phyloP scores from a whole-genome alignment of 2,329 filamentous ascomycete species.

The Cordyceps fumosorosea region DNA sequence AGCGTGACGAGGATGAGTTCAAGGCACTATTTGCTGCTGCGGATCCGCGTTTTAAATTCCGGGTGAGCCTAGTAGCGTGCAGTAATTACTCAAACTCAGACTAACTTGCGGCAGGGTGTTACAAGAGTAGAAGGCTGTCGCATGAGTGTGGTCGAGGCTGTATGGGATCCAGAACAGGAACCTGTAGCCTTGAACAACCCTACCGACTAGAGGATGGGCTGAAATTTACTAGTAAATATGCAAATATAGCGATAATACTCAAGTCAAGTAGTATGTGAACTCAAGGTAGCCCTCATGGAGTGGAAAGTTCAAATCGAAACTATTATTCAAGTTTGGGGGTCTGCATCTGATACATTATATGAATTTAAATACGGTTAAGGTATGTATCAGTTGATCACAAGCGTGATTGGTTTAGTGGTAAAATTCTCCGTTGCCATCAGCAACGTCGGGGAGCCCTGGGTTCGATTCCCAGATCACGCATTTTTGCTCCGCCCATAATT shows the following conservation, averaged over 20 bases:
- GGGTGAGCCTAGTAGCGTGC: constrained; percentile 22
- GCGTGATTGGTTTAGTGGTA: constrained; percentile 31
- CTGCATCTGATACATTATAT: too few species aligned
- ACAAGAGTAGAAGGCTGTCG: constrained; percentile 34
- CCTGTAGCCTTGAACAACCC: background rate
- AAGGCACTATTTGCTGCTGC: constrained; percentile 36
- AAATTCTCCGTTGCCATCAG: constrained; percentile 30
- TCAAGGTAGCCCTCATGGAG: too few species aligned
- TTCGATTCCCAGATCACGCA: constrained; percentile 30
- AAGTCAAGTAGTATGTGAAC: too few species aligned
- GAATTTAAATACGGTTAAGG: too few species aligned
- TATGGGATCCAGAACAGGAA: constrained; percentile 32
- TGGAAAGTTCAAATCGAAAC: too few species aligned
- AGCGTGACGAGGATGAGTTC: constrained; percentile 42
- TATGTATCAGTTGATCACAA: constrained; percentile 12
- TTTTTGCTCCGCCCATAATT: background rate
- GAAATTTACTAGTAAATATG: background rate
- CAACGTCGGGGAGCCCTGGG: constrained; percentile 28
- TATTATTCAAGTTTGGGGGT: too few species aligned
- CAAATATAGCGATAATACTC: background rate
- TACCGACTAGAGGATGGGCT: background rate
- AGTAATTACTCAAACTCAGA: constrained; percentile 13
- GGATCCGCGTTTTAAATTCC: constrained; percentile 37
- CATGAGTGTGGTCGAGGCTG: constrained; percentile 43
- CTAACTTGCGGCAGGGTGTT: constrained; percentile 27